These are phyloP conservation scores for Andalucia godoyi DNA, from an alignment of 78 protist genomes.

Conservation along the genomic window DNA sequence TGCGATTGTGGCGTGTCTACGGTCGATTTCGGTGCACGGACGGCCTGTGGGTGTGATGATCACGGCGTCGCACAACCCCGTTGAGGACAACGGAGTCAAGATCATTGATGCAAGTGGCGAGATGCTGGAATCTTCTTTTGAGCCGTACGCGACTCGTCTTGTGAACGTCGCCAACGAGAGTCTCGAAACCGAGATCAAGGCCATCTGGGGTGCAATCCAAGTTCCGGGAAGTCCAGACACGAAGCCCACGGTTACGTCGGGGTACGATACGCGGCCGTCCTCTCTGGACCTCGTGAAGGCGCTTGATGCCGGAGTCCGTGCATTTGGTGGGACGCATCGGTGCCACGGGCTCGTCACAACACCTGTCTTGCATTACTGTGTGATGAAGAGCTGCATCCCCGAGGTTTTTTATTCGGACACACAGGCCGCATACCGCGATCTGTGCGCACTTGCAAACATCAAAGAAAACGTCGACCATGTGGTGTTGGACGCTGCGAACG, in stretches of 20 bases:
- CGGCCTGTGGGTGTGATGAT: conserved; percentile 38
- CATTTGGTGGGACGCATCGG: no score
- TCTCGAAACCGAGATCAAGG: not conserved
- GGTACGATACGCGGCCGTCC: conserved; percentile 15
- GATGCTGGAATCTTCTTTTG: conserved; percentile 31
- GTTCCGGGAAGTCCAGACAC: no score
- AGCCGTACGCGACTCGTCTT: conserved; percentile 13
- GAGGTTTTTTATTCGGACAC: no score
- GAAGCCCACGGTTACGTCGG: not conserved
- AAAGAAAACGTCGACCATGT: no score
- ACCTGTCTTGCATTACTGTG: no score
- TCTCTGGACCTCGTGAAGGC: not conserved
- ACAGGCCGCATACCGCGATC: conserved; percentile 2
- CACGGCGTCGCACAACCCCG: conserved; percentile 62
- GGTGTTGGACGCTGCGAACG: conserved; percentile 34
- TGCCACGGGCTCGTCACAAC: conserved; percentile 4
- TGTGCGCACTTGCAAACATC: no score
- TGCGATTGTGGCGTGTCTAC: conserved; percentile 25
- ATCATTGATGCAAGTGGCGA: conserved; percentile 33
- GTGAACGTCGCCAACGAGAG: conserved; percentile 16
- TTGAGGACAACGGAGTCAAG: conserved; percentile 45
- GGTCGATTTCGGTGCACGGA: not conserved
- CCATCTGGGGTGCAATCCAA: no score
- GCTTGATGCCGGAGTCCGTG: not conserved
- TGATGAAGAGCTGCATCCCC: no score